phyloP scores from a whole-genome alignment of 495 filamentous ascomycete genomes.

The Trichoderma erinaceum region DNA sequence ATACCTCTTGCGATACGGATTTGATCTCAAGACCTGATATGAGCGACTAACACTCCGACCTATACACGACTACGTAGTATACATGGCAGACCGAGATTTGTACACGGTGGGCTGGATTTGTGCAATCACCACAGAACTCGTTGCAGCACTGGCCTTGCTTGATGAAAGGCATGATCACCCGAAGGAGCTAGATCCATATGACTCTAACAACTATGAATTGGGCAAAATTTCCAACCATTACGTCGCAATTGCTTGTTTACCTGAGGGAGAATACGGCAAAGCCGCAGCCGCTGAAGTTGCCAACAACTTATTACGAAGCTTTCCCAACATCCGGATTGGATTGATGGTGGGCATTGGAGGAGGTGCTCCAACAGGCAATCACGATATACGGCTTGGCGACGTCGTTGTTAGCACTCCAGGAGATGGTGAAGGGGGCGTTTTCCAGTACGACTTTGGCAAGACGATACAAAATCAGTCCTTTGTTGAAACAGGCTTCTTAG shows the following conservation, averaged over 20 bases:
- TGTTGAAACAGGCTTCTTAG: constrained; percentile 25
- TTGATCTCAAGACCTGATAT: no score
- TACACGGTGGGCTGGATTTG: constrained; percentile 50
- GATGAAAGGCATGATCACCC: constrained; percentile 36
- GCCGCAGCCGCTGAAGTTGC: constrained; percentile 28
- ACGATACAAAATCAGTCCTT: constrained; percentile 25
- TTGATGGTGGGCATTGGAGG: constrained; percentile 47
- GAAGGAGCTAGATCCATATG: constrained; percentile 10
- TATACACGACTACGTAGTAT: neutral
- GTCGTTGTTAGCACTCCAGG: constrained; percentile 23
- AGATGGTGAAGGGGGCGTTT: constrained; percentile 21
- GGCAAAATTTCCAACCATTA: constrained; percentile 39
- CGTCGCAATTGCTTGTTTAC: constrained; percentile 38
- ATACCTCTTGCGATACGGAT: no score
- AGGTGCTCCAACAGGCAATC: constrained; percentile 28
- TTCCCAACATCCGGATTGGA: constrained; percentile 35
- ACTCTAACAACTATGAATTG: constrained; percentile 36
- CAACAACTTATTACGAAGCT: constrained; percentile 33
- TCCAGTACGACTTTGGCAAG: constrained; percentile 30
- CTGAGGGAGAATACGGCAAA: constrained; percentile 35
- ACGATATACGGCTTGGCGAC: constrained; percentile 31
- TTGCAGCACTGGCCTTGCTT: constrained; percentile 41
- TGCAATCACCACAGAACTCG: constrained; percentile 36
- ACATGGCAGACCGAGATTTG: constrained; percentile 21
- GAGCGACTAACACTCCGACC: no score